Evolutionary conservation across 1,284 basidiomycete species (phyloP).

Genomic region (Marasmius fiardii): DNA sequence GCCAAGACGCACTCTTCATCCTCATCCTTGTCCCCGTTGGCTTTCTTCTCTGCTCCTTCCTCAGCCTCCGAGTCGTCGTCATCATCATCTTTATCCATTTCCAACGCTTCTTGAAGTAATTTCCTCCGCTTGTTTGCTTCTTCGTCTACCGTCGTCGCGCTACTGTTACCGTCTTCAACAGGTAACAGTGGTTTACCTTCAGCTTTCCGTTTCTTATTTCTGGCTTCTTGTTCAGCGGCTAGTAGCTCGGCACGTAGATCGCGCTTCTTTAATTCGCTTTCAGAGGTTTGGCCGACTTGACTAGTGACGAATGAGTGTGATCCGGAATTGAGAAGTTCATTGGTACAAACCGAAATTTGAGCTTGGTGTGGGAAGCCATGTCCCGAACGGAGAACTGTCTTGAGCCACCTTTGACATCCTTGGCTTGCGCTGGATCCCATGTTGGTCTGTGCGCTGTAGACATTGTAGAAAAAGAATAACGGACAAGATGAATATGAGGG

Average conservation of each 20-base stretch:
- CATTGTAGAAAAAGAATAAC: constrained; percentile 46
- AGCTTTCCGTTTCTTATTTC: constrained; percentile 87
- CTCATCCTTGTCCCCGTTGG: constrained; percentile 29
- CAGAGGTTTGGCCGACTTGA: constrained; percentile 82
- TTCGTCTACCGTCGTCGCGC: constrained; percentile 40
- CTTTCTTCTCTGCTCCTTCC: constrained; percentile 30
- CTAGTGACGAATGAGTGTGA: constrained; percentile 30
- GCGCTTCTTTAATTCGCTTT: constrained; percentile 68
- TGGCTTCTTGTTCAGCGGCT: constrained; percentile 78
- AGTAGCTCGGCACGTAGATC: constrained; percentile 84
- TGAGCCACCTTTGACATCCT: constrained; percentile 82
- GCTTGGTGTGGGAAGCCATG: constrained; percentile 90
- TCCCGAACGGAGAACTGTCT: constrained; percentile 87
- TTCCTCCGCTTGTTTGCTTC: constrained; percentile 75
- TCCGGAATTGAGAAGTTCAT: constrained; percentile 1
- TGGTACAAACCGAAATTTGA: constrained; percentile 80
- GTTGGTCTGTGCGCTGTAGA: constrained; percentile 87
- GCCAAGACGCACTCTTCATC: constrained; percentile 40
- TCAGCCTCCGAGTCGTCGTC: constrained; percentile 52
- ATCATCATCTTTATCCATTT: constrained; percentile 84
- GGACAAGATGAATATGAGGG: not conserved
- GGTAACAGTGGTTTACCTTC: constrained; percentile 60
- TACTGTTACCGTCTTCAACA: constrained; percentile 29
- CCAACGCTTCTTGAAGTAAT: constrained; percentile 78
- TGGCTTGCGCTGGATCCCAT: constrained; percentile 88